Conservation (phyloP, 371 early-diverging fungal genomes). For the Rhizopus stolonifer region DNA sequence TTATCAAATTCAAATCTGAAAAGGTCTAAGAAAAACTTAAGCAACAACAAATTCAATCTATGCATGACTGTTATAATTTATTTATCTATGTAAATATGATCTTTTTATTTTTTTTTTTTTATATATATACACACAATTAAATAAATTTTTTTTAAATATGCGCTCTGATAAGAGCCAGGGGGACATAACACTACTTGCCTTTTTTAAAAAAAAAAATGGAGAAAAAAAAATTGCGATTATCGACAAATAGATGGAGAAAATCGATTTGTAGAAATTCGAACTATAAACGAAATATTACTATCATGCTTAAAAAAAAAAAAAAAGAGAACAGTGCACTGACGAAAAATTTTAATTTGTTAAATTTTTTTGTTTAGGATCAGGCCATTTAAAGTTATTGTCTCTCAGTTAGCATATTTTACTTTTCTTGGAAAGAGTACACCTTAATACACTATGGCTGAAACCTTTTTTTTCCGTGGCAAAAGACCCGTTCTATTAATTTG, state of each 20-base stretch:
- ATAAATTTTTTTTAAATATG: background rate
- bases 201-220: too few species aligned
- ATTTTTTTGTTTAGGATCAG: background rate
- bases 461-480: background rate
- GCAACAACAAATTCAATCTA: background rate
- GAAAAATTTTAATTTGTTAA: background rate
- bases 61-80: background rate
- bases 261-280: too few species aligned
- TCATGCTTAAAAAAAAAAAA: constrained; percentile 7
- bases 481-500: background rate
- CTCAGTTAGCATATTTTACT: background rate
- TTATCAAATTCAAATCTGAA: constrained; percentile 60
- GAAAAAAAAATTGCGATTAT: too few species aligned
- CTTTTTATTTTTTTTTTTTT: background rate
- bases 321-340: background rate
- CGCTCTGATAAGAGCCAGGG: background rate
- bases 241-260: too few species aligned
- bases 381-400: background rate
- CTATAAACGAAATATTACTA: constrained; percentile 1
- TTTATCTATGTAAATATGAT: constrained; percentile 1
- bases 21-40: background rate
- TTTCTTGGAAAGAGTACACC: background rate
- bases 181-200: too few species aligned
- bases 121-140: background rate
- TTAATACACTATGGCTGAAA: background rate